phyloP scores from a whole-genome alignment of 106 monocot species.

The Iris macrosiphon region DNA sequence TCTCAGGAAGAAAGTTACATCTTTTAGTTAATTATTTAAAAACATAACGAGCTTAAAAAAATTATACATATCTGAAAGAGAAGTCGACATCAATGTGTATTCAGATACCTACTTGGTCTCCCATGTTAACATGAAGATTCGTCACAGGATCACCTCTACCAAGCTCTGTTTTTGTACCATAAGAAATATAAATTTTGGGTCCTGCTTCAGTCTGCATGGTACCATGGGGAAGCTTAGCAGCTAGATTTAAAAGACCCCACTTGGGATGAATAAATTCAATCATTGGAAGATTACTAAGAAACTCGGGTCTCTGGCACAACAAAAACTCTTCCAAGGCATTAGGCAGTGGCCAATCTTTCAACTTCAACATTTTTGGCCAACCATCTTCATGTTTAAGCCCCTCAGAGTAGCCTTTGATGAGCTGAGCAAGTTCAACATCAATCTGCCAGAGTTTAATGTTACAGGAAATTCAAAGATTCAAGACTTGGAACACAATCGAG shows the following conservation, averaged over 20 bases:
- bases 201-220: conserved; percentile 57
- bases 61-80: too few species aligned
- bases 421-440: conserved; percentile 66
- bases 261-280: conserved; percentile 87
- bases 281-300: conserved; percentile 73
- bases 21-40: too few species aligned
- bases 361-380: conserved; percentile 41
- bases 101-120: conserved; percentile 60
- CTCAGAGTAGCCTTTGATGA: conserved; percentile 77
- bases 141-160: conserved; percentile 44
- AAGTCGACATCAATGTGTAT: too few species aligned
- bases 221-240: conserved; percentile 79
- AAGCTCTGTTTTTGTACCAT: conserved; percentile 49
- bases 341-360: conserved; percentile 83
- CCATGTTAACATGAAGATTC: conserved; percentile 79
- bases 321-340: conserved; percentile 78
- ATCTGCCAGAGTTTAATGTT: conserved; percentile 38
- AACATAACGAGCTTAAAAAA: too few species aligned
- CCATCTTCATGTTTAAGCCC: conserved; percentile 35
- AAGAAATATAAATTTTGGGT: conserved; percentile 64
- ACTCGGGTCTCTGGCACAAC: conserved; percentile 80
- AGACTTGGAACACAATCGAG: neutral
- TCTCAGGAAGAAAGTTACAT: too few species aligned
- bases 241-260: conserved; percentile 86
- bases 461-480: neutral